Conservation (phyloP, 208 protist species). For the Wallacemonas collosoma region DNA sequence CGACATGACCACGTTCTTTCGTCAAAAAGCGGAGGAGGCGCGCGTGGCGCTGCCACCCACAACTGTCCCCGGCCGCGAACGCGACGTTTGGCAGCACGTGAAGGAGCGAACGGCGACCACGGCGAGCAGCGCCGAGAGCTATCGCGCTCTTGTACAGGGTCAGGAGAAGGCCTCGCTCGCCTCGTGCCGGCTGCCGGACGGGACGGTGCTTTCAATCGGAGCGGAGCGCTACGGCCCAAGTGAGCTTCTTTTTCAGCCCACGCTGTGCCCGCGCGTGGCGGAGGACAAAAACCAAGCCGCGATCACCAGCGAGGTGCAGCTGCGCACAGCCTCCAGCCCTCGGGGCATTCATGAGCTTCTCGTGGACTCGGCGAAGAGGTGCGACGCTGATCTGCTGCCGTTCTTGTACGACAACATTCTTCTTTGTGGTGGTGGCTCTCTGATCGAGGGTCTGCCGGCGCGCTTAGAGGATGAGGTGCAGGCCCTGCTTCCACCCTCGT, state of each 20-base stretch:
- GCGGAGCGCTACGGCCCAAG: slow-evolving; percentile 55
- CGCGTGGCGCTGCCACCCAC: slow-evolving; percentile 32
- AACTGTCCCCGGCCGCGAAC: slow-evolving; percentile 43
- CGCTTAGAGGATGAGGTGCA: slow-evolving; percentile 71
- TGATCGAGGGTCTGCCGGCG: slow-evolving; percentile 62
- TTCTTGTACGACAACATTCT: slow-evolving; percentile 91
- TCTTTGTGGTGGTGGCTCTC: slow-evolving; percentile 93
- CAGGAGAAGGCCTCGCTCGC: slow-evolving; percentile 24
- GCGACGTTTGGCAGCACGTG: slow-evolving; percentile 76
- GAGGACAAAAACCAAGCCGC: slow-evolving; percentile 40
- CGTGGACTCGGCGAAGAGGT: slow-evolving; percentile 68
- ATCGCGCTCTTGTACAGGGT: not conserved
- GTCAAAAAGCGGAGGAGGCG: slow-evolving; percentile 11
- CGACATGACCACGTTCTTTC: slow-evolving; percentile 62
- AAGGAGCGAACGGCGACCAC: slow-evolving; percentile 85
- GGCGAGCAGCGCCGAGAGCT: slow-evolving; percentile 33
- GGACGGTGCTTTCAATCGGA: slow-evolving; percentile 66
- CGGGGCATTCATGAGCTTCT: slow-evolving; percentile 70
- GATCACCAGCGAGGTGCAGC: slow-evolving; percentile 65
- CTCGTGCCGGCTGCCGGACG: slow-evolving; percentile 76
- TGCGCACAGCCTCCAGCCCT: slow-evolving; percentile 57
- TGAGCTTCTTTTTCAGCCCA: slow-evolving; percentile 82
- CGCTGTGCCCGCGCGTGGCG: slow-evolving; percentile 42
- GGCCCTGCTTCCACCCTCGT: slow-evolving; percentile 32
- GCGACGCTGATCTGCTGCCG: slow-evolving; percentile 75